These are phyloP conservation scores for Arabidopsis suecica DNA, from an alignment of 345 rosid species.

Conservation along the genomic window DNA sequence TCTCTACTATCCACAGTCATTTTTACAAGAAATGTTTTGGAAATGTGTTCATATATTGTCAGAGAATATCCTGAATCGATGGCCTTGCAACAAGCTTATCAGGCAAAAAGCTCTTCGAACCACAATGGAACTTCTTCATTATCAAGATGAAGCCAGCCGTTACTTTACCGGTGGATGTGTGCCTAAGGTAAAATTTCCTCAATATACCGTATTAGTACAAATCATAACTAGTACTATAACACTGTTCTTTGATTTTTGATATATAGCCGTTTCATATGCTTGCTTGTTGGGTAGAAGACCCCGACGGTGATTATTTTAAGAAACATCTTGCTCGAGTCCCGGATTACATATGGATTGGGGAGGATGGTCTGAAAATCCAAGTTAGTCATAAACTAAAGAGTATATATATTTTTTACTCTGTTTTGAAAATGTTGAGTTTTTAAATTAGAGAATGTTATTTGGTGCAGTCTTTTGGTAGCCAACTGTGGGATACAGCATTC, in stretches of 20 bases:
- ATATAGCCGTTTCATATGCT: conserved; percentile 49
- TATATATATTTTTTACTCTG: too few relatives aligned
- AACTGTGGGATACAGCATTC: conserved; percentile 60
- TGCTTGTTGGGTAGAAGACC: conserved; percentile 75
- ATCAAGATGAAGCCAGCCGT: conserved; percentile 52
- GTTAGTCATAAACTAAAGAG: too few relatives aligned
- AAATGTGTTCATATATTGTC: conserved; percentile 44
- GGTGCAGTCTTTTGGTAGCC: conserved; percentile 56
- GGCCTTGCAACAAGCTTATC: conserved; percentile 47
- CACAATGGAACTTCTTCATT: conserved; percentile 54
- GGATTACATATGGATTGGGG: conserved; percentile 65
- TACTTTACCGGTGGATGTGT: conserved; percentile 42
- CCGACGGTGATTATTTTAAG: conserved; percentile 53
- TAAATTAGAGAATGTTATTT: too few relatives aligned
- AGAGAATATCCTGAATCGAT: conserved; percentile 46
- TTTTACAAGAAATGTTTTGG: conserved; percentile 52
- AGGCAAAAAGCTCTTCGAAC: conserved; percentile 43
- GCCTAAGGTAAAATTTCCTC: neutral
- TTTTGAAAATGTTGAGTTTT: too few relatives aligned
- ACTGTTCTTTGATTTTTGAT: too few relatives aligned
- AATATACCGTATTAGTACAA: too few relatives aligned
- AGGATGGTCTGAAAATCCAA: conserved; percentile 59
- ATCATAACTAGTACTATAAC: too few relatives aligned
- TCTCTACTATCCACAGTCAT: conserved; percentile 48
- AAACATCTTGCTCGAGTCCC: conserved; percentile 60